Conservation (phyloP, 805 yeast species). For the Tetrapisispora pingtungensis region DNA sequence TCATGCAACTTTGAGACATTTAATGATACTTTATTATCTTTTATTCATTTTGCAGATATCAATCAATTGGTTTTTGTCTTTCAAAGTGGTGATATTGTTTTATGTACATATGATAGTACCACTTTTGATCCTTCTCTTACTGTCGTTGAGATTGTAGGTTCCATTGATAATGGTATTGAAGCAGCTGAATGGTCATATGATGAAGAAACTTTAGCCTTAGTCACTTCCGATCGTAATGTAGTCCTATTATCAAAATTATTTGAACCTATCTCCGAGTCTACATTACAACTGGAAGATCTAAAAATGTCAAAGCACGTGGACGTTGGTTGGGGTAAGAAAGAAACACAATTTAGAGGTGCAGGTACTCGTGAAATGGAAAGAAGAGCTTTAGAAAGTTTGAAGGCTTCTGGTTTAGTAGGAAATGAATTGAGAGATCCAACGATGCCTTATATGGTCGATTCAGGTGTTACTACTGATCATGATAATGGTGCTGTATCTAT, state of each 20-base stretch:
- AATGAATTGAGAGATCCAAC: conserved; percentile 81
- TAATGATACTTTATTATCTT: conserved; percentile 39
- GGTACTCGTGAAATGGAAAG: conserved; percentile 79
- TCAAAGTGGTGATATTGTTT: conserved; percentile 63
- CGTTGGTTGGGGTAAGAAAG: conserved; percentile 97
- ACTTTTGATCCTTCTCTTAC: conserved; percentile 41
- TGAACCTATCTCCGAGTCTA: conserved; percentile 66
- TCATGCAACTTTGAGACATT: conserved; percentile 42
- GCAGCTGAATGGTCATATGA: conserved; percentile 86
- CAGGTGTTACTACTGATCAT: conserved; percentile 48
- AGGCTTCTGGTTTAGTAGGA: conserved; percentile 55
- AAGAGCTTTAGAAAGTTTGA: conserved; percentile 39
- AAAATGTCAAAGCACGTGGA: conserved; percentile 70
- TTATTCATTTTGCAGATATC: conserved; percentile 62
- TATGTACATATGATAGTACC: conserved; percentile 48
- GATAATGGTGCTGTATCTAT: conserved; percentile 44
- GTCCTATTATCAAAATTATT: conserved; percentile 63
- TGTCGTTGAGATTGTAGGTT: conserved; percentile 64
- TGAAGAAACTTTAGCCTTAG: conserved; percentile 70
- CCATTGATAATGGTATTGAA: conserved; percentile 63
- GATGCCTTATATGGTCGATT: conserved; percentile 59
- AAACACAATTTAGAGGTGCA: conserved; percentile 91
- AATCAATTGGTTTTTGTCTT: conserved; percentile 57
- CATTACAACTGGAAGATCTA: conserved; percentile 52
- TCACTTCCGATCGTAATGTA: conserved; percentile 52